These are phyloP conservation scores for Botrytis fabae DNA, from an alignment of 2,329 filamentous ascomycete genomes.

Conservation along the genomic window DNA sequence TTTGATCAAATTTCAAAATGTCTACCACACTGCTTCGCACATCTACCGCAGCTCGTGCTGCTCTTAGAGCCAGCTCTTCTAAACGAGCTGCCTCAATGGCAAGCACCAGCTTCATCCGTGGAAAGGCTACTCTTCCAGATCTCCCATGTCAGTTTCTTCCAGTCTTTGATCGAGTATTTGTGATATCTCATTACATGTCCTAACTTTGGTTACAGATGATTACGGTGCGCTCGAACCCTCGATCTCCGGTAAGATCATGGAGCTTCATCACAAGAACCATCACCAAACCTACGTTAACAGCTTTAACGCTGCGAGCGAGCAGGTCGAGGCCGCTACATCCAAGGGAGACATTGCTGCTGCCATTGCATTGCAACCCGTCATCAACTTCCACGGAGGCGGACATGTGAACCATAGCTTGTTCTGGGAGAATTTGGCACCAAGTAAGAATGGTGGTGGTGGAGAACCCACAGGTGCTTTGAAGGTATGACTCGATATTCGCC, in stretches of 20 bases:
- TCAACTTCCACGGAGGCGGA: slow-evolving; percentile 68
- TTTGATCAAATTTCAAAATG: slow-evolving; percentile 52
- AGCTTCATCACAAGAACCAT: slow-evolving; percentile 92
- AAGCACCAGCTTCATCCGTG: slow-evolving; percentile 74
- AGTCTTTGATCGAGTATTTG: background rate
- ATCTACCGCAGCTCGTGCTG: slow-evolving; percentile 65
- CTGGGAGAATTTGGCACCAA: slow-evolving; percentile 70
- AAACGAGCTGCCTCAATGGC: slow-evolving; percentile 65
- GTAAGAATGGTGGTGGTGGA: slow-evolving; percentile 62
- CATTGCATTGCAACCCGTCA: slow-evolving; percentile 56
- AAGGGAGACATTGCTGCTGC: slow-evolving; percentile 54
- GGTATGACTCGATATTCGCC: slow-evolving; percentile 28
- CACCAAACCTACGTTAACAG: slow-evolving; percentile 92
- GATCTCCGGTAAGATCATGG: slow-evolving; percentile 92
- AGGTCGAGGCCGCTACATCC: slow-evolving; percentile 59
- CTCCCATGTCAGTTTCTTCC: slow-evolving; percentile 62
- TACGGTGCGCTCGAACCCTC: slow-evolving; percentile 88
- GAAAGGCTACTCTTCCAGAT: slow-evolving; percentile 92
- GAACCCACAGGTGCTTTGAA: slow-evolving; percentile 54
- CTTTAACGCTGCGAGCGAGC: slow-evolving; percentile 77
- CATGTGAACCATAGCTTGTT: slow-evolving; percentile 69
- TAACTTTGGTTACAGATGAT: slow-evolving; percentile 64
- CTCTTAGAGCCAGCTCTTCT: slow-evolving; percentile 66
- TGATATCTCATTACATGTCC: background rate
- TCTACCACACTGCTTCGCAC: slow-evolving; percentile 74